phyloP scores from a whole-genome alignment of 768 basidiomycete genomes.

The Imleria badia region DNA sequence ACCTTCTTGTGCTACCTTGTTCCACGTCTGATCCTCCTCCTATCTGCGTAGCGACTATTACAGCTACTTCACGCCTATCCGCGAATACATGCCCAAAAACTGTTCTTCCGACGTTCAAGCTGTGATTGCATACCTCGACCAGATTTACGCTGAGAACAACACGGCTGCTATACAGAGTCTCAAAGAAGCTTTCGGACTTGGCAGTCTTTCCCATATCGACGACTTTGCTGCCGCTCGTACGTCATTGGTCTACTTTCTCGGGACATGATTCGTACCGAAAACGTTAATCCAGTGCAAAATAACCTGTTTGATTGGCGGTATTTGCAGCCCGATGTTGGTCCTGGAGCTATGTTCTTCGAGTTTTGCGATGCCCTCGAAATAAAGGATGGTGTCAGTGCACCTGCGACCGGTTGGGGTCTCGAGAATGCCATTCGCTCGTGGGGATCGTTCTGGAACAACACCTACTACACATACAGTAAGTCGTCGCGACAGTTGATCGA shows the following conservation, averaged over 20 bases:
- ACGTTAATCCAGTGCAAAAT: constrained; percentile 43
- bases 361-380: constrained; percentile 43
- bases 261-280: constrained; percentile 11
- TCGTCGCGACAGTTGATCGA: constrained; percentile 2
- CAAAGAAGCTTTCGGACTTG: constrained; percentile 61
- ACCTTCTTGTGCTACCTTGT: neutral
- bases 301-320: constrained; percentile 67
- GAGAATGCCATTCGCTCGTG: constrained; percentile 59
- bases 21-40: neutral
- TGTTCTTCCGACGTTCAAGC: constrained; percentile 72
- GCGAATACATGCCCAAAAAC: constrained; percentile 65
- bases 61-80: constrained; percentile 70
- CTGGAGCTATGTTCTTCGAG: constrained; percentile 35
- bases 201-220: constrained; percentile 55
- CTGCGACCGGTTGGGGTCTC: constrained; percentile 56
- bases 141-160: constrained; percentile 48
- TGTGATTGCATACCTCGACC: constrained; percentile 61
- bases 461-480: constrained; percentile 49
- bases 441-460: constrained; percentile 55
- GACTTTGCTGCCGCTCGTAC: constrained; percentile 61
- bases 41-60: constrained; percentile 21
- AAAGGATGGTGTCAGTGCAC: constrained; percentile 42
- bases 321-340: constrained; percentile 51
- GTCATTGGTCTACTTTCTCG: constrained; percentile 11
- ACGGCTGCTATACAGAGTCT: constrained; percentile 48